Conservation (phyloP, 140 eudicot species). For the Bidens hawaiensis region DNA sequence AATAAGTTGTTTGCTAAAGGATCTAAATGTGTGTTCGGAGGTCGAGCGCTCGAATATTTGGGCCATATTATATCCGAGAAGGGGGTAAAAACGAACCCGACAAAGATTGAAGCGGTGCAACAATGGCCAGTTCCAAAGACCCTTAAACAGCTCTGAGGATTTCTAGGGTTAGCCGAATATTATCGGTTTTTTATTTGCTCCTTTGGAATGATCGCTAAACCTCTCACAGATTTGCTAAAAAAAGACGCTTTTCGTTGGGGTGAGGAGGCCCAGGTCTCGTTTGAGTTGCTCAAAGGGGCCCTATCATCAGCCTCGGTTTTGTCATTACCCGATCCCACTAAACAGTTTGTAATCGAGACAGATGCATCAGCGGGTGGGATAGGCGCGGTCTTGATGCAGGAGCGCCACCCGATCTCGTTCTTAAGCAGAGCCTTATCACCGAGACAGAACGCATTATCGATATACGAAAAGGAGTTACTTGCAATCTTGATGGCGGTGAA, state of each 20-base stretch:
- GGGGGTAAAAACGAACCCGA: constrained; percentile 4
- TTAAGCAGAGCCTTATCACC: not conserved
- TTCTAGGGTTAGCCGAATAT: not conserved
- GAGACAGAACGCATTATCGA: not conserved
- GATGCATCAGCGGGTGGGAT: not conserved
- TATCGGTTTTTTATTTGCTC: not conserved
- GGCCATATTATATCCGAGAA: constrained; percentile 14
- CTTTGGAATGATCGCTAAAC: not conserved
- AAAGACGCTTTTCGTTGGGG: not conserved
- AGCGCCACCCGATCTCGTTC: not conserved
- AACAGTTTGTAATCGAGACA: no score
- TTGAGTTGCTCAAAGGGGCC: not conserved
- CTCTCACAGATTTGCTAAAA: not conserved
- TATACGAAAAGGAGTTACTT: not conserved
- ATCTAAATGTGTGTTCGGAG: constrained; percentile 17
- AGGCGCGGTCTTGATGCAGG: not conserved
- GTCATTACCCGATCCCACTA: not conserved
- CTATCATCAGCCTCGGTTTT: not conserved
- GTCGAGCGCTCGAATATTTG: constrained; percentile 8
- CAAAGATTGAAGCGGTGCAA: not conserved
- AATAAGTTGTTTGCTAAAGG: constrained; percentile 8
- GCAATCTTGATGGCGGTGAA: not conserved
- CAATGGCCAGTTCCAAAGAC: constrained; percentile 2
- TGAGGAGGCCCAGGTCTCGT: not conserved
- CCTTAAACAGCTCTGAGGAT: not conserved